A percentile compares a stretch with the other conserved stretches of the same genome.
Evolutionary conservation across 2,329 filamentous ascomycete species (phyloP).

Genomic region (Huntiella savannae): DNA sequence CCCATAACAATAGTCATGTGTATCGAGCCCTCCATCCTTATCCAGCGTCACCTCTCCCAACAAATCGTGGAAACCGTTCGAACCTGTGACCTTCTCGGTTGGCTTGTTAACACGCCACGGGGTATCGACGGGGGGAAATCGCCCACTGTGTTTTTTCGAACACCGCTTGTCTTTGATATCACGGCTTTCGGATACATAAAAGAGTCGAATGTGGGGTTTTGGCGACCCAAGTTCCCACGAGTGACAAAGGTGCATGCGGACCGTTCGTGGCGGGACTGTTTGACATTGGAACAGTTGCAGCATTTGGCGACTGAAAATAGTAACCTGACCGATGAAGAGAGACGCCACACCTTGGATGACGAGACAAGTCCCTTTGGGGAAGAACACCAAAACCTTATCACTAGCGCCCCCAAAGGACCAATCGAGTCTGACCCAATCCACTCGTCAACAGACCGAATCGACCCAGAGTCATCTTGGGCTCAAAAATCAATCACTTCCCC

Average conservation of each 20-base stretch:
- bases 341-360: too few relatives aligned
- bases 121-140: conserved; percentile 23
- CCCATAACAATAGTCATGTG: conserved; percentile 42
- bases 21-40: conserved; percentile 33
- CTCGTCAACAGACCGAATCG: too few relatives aligned
- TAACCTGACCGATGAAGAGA: too few relatives aligned
- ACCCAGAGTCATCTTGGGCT: too few relatives aligned
- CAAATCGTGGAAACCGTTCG: conserved; percentile 25
- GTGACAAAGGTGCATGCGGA: conserved; percentile 64
- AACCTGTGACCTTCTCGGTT: conserved; percentile 21
- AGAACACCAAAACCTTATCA: too few relatives aligned
- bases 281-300: conserved; percentile 53
- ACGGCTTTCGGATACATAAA: conserved; percentile 66
- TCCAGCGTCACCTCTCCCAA: conserved; percentile 31
- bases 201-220: conserved; percentile 47
- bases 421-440: too few relatives aligned
- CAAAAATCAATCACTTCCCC: too few relatives aligned
- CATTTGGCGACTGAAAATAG: conserved; percentile 28
- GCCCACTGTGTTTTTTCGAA: conserved; percentile 39
- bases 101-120: conserved; percentile 28
- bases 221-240: conserved; percentile 56
- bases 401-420: too few relatives aligned
- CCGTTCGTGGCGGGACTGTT: conserved; percentile 46
- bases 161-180: conserved; percentile 61
- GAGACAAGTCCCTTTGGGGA: too few relatives aligned